These are phyloP conservation scores for Protomyces pachydermus DNA, from an alignment of 1,139 yeast species.

Conservation along the genomic window DNA sequence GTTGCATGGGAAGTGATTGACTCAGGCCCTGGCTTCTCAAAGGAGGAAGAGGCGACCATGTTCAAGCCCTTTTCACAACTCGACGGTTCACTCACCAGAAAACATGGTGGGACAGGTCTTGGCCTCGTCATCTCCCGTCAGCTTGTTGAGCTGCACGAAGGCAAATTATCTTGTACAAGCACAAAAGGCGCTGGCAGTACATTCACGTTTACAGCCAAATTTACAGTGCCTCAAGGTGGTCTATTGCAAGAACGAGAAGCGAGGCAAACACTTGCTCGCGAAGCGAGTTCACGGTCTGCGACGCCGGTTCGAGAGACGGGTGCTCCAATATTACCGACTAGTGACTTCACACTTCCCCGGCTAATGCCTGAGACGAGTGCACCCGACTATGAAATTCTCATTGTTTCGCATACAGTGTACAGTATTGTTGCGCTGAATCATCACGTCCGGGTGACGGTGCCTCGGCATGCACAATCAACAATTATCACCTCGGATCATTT, in stretches of 20 bases:
- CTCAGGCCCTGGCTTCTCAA: conserved; percentile 86
- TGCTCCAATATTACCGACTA: conserved; percentile 19
- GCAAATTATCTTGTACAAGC: conserved; percentile 57
- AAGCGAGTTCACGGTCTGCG: background rate
- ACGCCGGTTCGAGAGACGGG: background rate
- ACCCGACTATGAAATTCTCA: conserved; percentile 32
- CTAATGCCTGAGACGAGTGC: background rate
- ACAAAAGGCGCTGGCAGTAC: conserved; percentile 74
- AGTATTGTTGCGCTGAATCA: conserved; percentile 38
- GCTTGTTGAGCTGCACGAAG: conserved; percentile 74
- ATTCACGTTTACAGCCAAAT: conserved; percentile 44
- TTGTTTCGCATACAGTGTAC: conserved; percentile 38
- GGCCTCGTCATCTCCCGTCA: conserved; percentile 92
- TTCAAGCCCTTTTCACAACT: conserved; percentile 94
- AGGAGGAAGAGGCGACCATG: conserved; percentile 51
- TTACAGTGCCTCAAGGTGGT: conserved; percentile 35
- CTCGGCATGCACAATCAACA: conserved; percentile 27
- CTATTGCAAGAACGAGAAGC: conserved; percentile 23
- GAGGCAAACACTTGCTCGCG: conserved; percentile 23
- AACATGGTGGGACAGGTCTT: conserved; percentile 50
- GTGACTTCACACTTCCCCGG: background rate
- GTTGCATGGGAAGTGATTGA: conserved; percentile 71
- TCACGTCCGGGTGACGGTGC: conserved; percentile 38
- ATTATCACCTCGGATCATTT: conserved; percentile 30
- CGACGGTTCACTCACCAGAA: conserved; percentile 43